Conservation (phyloP, 139 green algal species). For the Penium margaritaceum region DNA sequence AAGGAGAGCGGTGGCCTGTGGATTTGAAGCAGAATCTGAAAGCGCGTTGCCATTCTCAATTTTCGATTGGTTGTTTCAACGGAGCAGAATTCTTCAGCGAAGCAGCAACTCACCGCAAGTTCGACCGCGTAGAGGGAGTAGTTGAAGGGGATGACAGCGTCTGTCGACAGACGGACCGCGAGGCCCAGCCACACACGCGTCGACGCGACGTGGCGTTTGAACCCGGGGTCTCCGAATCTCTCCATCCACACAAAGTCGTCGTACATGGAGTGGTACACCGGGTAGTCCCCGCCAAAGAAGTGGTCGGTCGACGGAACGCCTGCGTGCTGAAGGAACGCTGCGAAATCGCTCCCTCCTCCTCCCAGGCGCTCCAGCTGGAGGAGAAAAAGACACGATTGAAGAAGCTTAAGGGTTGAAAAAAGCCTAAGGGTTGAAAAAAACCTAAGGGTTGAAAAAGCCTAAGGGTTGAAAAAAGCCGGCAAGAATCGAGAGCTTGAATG, state of each 20-base stretch:
- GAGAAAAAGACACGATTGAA: background rate
- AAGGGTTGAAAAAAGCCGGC: too few species aligned
- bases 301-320: slow-evolving; percentile 12
- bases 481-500: too few species aligned
- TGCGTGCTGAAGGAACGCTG: slow-evolving; percentile 17
- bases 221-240: background rate
- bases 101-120: background rate
- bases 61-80: too few species aligned
- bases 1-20: too few species aligned
- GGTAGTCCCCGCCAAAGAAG: slow-evolving; percentile 17
- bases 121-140: background rate
- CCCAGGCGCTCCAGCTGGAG: slow-evolving; percentile 8
- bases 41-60: too few species aligned
- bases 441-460: too few species aligned
- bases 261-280: slow-evolving; percentile 28
- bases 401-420: background rate
- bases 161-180: background rate
- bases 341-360: slow-evolving; percentile 12
- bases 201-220: slow-evolving; percentile 1
- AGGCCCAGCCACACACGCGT: background rate
- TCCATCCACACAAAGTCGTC: slow-evolving; percentile 23
- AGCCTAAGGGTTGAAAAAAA: too few species aligned
- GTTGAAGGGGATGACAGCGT: background rate
- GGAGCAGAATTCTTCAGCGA: too few species aligned
- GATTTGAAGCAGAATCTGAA: too few species aligned